Evolutionary conservation across 768 basidiomycete genomes (phyloP).

Genomic region (Roridomyces roridus): DNA sequence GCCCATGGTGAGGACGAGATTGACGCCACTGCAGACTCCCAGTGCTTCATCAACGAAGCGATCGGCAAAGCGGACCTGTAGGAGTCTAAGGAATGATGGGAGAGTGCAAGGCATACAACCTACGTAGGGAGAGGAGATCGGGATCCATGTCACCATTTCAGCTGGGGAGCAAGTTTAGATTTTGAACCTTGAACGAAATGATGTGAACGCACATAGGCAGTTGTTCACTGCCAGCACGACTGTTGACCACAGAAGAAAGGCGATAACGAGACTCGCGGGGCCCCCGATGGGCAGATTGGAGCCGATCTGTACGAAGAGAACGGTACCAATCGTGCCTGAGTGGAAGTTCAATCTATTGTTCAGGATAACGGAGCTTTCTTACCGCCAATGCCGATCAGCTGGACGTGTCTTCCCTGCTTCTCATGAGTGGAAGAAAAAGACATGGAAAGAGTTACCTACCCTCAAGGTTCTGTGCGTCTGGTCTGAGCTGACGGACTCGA

Average conservation of each 20-base stretch:
- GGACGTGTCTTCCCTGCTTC: slow-evolving; percentile 52
- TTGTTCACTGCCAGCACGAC: slow-evolving; percentile 56
- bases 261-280: slow-evolving; percentile 51
- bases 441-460: too few relatives aligned
- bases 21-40: slow-evolving; percentile 59
- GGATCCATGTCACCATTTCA: slow-evolving; percentile 83
- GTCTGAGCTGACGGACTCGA: too few relatives aligned
- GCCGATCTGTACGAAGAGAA: slow-evolving; percentile 78
- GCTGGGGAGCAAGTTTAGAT: too few relatives aligned
- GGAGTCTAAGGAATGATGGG: not conserved
- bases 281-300: slow-evolving; percentile 62
- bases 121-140: slow-evolving; percentile 73
- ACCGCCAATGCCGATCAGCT: slow-evolving; percentile 49
- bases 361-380: not conserved
- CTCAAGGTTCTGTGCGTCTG: too few relatives aligned
- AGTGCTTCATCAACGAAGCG: slow-evolving; percentile 63
- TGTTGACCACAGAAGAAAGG: slow-evolving; percentile 53
- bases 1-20: slow-evolving; percentile 59
- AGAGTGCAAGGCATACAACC: not conserved
- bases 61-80: slow-evolving; percentile 63
- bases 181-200: too few relatives aligned
- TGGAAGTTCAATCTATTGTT: not conserved
- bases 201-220: slow-evolving; percentile 45
- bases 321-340: slow-evolving; percentile 72
- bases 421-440: not conserved